Evolutionary conservation across 495 filamentous ascomycete species (phyloP).

Genomic region (Talaromyces ruber): DNA sequence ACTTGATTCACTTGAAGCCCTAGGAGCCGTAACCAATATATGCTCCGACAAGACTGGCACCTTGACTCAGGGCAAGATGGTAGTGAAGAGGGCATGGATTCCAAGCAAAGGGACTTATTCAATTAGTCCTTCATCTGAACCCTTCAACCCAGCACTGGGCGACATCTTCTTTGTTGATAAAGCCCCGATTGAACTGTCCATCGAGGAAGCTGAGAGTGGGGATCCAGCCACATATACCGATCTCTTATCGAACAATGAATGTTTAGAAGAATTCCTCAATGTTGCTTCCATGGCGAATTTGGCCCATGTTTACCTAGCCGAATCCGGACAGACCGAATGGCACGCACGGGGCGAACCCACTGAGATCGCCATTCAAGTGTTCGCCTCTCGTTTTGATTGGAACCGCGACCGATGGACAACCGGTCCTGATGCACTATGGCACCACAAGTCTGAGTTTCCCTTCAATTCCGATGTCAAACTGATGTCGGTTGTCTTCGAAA

Average conservation of each 20-base stretch:
- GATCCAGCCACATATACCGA: constrained; percentile 17
- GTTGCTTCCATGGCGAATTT: constrained; percentile 59
- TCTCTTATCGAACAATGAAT: constrained; percentile 13
- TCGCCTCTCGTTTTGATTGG: constrained; percentile 54
- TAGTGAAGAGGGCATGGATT: constrained; percentile 64
- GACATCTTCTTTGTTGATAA: constrained; percentile 42
- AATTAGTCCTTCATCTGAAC: constrained; percentile 36
- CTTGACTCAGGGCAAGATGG: constrained; percentile 59
- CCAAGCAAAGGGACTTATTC: constrained; percentile 47
- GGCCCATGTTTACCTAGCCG: constrained; percentile 43
- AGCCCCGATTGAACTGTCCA: constrained; percentile 20
- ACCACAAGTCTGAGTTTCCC: constrained; percentile 51
- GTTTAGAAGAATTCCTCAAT: constrained; percentile 43
- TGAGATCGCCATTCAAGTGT: constrained; percentile 64
- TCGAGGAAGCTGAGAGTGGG: constrained; percentile 13
- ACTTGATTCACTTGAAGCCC: constrained; percentile 56
- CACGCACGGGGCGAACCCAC: constrained; percentile 58
- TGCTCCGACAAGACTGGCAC: constrained; percentile 70
- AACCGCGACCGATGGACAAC: constrained; percentile 42
- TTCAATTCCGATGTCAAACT: constrained; percentile 64
- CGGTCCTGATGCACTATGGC: constrained; percentile 45
- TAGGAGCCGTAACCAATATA: constrained; percentile 63
- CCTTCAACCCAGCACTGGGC: constrained; percentile 39
- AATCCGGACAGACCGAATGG: constrained; percentile 42
- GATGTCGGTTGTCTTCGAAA: constrained; percentile 56